phyloP scores from a whole-genome alignment of 1,284 basidiomycete genomes.

The Rhizoctonia solani region DNA sequence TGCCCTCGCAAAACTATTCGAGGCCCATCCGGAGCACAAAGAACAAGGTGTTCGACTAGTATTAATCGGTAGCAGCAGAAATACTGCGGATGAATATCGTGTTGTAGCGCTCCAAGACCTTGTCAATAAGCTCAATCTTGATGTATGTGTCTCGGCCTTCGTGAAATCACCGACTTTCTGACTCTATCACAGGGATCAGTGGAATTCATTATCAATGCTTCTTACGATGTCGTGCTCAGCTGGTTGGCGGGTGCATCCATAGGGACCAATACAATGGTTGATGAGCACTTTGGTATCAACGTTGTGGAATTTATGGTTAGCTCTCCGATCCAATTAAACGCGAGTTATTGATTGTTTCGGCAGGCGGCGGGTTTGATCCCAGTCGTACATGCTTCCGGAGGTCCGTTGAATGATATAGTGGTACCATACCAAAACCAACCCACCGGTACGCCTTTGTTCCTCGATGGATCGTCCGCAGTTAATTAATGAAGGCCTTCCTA shows the following conservation, averaged over 20 bases:
- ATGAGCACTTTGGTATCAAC: slow-evolving; percentile 99
- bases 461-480: no score
- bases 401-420: slow-evolving; percentile 90
- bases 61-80: slow-evolving; percentile 84
- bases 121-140: slow-evolving; percentile 65
- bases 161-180: slow-evolving; percentile 1
- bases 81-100: slow-evolving; percentile 72
- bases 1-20: slow-evolving; percentile 67
- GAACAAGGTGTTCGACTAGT: slow-evolving; percentile 57
- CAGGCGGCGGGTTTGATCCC: slow-evolving; percentile 94
- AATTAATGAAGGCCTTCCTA: background rate
- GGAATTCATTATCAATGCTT: slow-evolving; percentile 82
- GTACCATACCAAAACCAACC: slow-evolving; percentile 70
- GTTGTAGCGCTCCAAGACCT: slow-evolving; percentile 65
- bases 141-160: slow-evolving; percentile 52
- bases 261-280: slow-evolving; percentile 95
- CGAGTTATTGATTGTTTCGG: slow-evolving; percentile 8
- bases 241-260: slow-evolving; percentile 77
- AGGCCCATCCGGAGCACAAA: slow-evolving; percentile 61
- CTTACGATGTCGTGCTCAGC: slow-evolving; percentile 69
- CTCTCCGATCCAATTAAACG: slow-evolving; percentile 20
- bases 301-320: slow-evolving; percentile 96
- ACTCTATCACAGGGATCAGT: slow-evolving; percentile 59
- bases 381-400: slow-evolving; percentile 90
- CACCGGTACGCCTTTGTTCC: slow-evolving; percentile 58